Evolutionary conservation across 352 stramenopile species (phyloP).

Genomic region (Peronosclerospora sorghi): DNA sequence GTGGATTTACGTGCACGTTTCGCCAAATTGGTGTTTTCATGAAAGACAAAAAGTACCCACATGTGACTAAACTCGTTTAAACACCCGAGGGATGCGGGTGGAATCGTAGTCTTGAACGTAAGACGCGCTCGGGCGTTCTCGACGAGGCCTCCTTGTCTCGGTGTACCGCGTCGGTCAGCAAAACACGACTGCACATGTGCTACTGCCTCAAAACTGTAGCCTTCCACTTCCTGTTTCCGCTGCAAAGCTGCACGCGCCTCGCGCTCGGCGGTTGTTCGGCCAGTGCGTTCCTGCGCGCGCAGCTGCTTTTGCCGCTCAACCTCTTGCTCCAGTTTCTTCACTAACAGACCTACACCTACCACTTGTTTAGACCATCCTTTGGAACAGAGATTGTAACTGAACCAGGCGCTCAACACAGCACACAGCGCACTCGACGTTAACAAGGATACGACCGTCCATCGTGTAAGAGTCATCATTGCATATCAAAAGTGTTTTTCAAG

Average conservation of each 20-base stretch:
- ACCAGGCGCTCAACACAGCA: too few species aligned
- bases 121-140: constrained; percentile 53
- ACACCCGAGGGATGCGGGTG: constrained; percentile 59
- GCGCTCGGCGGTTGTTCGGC: constrained; percentile 60
- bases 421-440: too few species aligned
- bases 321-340: constrained; percentile 43
- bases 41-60: constrained; percentile 88
- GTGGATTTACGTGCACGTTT: constrained; percentile 44
- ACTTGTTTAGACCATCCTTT: too few species aligned
- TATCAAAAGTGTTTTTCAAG: too few species aligned
- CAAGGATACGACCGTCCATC: too few species aligned
- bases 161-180: constrained; percentile 74
- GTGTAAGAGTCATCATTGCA: too few species aligned
- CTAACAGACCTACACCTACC: too few species aligned
- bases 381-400: too few species aligned
- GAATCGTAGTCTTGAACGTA: constrained; percentile 64
- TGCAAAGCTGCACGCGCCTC: constrained; percentile 58
- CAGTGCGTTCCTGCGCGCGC: constrained; percentile 55
- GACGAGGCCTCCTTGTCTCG: constrained; percentile 69
- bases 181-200: constrained; percentile 78
- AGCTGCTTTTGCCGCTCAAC: constrained; percentile 61
- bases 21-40: constrained; percentile 83
- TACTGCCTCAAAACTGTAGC: constrained; percentile 66
- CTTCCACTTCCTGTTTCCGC: constrained; percentile 38
- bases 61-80: constrained; percentile 83